Evolutionary conservation across 805 yeast species (phyloP).

Genomic region (Sugiyamaella americana): DNA sequence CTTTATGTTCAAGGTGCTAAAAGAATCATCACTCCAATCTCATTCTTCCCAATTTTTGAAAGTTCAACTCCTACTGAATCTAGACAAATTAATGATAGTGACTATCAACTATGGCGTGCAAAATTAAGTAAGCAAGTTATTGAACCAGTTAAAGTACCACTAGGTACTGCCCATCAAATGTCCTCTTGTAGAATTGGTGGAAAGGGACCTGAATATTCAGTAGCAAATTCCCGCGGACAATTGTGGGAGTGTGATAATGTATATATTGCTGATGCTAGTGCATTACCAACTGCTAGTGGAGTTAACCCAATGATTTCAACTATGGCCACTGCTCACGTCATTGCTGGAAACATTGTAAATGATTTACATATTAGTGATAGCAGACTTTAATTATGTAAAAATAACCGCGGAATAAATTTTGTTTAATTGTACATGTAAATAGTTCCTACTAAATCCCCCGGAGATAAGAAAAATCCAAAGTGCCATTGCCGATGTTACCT

Average conservation of each 20-base stretch:
- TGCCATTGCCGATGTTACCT: too few species aligned
- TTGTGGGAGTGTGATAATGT: conserved; percentile 45
- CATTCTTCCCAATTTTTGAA: conserved; percentile 36
- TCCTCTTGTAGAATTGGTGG: conserved; percentile 41
- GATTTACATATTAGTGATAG: conserved; percentile 13
- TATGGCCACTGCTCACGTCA: conserved; percentile 43
- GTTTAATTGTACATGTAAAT: too few species aligned
- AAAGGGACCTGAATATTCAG: conserved; percentile 39
- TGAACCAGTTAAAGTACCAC: conserved; percentile 21
- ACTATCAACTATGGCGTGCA: conserved; percentile 33
- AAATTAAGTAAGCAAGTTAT: conserved; percentile 21
- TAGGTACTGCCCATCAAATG: conserved; percentile 53
- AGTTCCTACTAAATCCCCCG: too few species aligned
- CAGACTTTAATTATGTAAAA: neutral
- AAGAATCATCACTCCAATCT: conserved; percentile 36
- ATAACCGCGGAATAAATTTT: too few species aligned
- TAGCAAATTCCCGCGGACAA: conserved; percentile 40
- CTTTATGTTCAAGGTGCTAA: conserved; percentile 45
- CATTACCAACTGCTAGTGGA: conserved; percentile 48
- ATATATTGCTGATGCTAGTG: conserved; percentile 46
- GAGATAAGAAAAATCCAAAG: too few species aligned
- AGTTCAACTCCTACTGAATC: conserved; percentile 28
- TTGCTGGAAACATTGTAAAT: conserved; percentile 36
- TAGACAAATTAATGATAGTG: conserved; percentile 39
- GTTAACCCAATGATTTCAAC: conserved; percentile 49